These are phyloP conservation scores for Styphnolobium japonicum DNA, from an alignment of 306 rosid genomes.

Conservation along the genomic window DNA sequence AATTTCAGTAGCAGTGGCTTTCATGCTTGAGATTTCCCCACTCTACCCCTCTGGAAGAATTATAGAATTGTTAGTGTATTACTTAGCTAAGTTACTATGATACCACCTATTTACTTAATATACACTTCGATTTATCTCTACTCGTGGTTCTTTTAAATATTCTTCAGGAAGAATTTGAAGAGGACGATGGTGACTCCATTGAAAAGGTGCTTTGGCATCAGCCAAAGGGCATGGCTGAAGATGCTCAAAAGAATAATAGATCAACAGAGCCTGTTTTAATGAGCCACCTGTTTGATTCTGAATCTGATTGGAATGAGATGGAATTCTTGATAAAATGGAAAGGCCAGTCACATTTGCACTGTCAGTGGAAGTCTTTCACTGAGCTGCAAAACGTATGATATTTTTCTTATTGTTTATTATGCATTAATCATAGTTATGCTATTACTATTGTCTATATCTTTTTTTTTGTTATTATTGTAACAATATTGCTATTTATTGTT, in stretches of 20 bases:
- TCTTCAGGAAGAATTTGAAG: conserved; percentile 89
- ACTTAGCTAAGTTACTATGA: background rate
- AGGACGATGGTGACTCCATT: conserved; percentile 90
- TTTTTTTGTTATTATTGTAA: background rate
- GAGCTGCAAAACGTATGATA: conserved; percentile 89
- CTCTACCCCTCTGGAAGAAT: background rate
- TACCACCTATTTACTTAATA: conserved; percentile 1
- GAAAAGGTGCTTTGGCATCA: conserved; percentile 99
- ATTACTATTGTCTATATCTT: background rate
- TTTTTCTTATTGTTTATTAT: conserved; percentile 23
- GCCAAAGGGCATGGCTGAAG: conserved; percentile 88
- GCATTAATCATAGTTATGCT: background rate
- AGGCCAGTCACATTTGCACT: conserved; percentile 98
- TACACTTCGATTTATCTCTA: background rate
- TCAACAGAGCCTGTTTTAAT: conserved; percentile 73
- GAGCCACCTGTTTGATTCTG: conserved; percentile 82
- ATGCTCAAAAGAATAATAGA: conserved; percentile 68
- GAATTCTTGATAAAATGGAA: conserved; percentile 98
- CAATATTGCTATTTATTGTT: background rate
- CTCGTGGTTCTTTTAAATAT: conserved; percentile 21
- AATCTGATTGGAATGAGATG: conserved; percentile 79
- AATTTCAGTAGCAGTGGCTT: conserved; percentile 5
- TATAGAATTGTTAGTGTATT: conserved; percentile 9
- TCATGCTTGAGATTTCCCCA: background rate
- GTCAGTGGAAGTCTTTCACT: conserved; percentile 92